Evolutionary conservation across 768 basidiomycete genomes (phyloP).

Genomic region (Coprinellus aureogranulatus): DNA sequence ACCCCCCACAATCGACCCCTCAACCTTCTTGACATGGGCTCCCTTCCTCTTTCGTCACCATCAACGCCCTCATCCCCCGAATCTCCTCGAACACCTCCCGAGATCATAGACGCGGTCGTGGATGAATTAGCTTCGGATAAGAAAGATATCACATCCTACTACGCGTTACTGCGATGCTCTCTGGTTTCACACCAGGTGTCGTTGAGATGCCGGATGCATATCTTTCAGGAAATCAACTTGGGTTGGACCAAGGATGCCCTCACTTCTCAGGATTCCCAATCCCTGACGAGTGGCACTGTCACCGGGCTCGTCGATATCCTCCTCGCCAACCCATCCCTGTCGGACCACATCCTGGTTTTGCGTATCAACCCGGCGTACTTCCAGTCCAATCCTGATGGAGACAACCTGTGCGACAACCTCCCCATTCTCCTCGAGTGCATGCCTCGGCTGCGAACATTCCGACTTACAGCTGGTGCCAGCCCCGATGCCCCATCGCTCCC

Average conservation of each 20-base stretch:
- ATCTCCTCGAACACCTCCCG: not conserved
- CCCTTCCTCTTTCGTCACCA: not conserved
- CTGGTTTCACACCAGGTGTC: not conserved
- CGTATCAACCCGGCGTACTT: not conserved
- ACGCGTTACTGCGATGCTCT: not conserved
- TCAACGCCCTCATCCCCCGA: not conserved
- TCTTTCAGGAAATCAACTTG: constrained; percentile 2
- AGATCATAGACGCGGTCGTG: not conserved
- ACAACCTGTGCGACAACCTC: not conserved
- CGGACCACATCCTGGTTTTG: not conserved
- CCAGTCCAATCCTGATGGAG: not conserved
- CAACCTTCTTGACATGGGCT: not conserved
- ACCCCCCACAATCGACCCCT: not conserved
- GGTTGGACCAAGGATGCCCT: constrained; percentile 3
- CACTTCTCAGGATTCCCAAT: not conserved
- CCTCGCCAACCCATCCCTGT: not conserved
- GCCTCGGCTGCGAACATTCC: not conserved
- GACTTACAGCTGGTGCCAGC: not conserved
- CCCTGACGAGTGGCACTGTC: not conserved
- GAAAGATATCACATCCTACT: not conserved
- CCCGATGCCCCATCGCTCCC: not conserved
- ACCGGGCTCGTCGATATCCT: not conserved
- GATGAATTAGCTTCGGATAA: not conserved
- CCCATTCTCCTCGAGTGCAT: not conserved
- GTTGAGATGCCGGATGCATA: constrained; percentile 1